Evolutionary conservation across 208 protist species (phyloP).

Genomic region (Naegleria gruberi): DNA sequence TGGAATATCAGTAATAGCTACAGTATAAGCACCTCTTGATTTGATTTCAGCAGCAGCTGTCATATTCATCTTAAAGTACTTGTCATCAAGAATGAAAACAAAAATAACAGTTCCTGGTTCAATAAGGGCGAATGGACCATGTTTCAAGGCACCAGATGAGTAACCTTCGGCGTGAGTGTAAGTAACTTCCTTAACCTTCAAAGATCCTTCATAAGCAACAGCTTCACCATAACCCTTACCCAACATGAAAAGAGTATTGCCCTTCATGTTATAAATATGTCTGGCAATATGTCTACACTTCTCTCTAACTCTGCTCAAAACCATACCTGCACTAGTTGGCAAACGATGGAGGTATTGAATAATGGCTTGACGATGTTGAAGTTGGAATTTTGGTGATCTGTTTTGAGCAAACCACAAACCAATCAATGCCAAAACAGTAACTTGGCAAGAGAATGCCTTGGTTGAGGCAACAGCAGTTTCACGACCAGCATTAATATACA

Average conservation of each 20-base stretch:
- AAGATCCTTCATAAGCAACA: slow-evolving; percentile 79
- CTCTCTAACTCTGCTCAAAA: neutral
- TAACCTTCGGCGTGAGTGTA: slow-evolving; percentile 95
- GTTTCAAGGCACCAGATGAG: slow-evolving; percentile 89
- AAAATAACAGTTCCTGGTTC: slow-evolving; percentile 80
- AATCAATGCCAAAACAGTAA: slow-evolving; percentile 73
- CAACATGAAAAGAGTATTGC: neutral
- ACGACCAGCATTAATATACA: slow-evolving; percentile 76
- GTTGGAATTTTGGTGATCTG: neutral
- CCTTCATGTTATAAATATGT: neutral
- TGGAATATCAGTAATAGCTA: slow-evolving; percentile 54
- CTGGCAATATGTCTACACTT: neutral
- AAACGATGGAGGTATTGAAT: neutral
- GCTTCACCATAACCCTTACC: slow-evolving; percentile 71
- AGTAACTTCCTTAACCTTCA: slow-evolving; percentile 94
- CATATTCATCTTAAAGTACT: slow-evolving; percentile 63
- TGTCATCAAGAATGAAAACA: slow-evolving; percentile 60
- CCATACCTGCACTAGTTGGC: neutral
- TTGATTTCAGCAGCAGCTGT: slow-evolving; percentile 72
- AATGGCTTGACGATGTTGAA: neutral
- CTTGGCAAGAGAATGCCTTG: slow-evolving; percentile 91
- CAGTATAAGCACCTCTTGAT: slow-evolving; percentile 60
- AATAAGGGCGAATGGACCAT: slow-evolving; percentile 92
- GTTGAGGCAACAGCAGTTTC: slow-evolving; percentile 91
- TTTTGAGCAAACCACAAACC: slow-evolving; percentile 69